Conservation (phyloP, 345 rosid species). For the Gossypium bickii region DNA sequence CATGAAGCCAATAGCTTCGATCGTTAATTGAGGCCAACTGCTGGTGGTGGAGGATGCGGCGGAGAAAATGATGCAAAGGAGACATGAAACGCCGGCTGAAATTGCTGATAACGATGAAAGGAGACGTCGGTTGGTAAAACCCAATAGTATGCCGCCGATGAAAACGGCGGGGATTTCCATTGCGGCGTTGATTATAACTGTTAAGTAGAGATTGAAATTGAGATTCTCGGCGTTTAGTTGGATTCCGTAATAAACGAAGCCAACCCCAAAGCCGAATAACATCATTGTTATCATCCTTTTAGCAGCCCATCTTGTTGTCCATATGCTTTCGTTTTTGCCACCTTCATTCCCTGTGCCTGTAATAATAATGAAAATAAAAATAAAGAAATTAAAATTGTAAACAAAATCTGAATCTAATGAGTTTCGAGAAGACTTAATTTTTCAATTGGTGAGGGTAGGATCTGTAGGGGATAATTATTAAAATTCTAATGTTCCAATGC, state of each 20-base stretch:
- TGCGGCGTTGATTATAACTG: conserved; percentile 54
- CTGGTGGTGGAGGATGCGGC: conserved; percentile 1
- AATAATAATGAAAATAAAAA: no score
- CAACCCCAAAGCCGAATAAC: conserved; percentile 59
- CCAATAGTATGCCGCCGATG: conserved; percentile 41
- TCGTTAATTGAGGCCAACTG: conserved; percentile 49
- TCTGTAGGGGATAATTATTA: no score
- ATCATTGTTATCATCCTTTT: conserved; percentile 45
- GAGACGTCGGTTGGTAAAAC: conserved; percentile 49
- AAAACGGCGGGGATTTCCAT: conserved; percentile 79
- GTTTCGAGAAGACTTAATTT: no score
- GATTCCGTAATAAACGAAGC: conserved; percentile 70
- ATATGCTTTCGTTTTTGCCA: conserved; percentile 32
- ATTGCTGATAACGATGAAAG: conserved; percentile 45
- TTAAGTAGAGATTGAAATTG: conserved; percentile 50
- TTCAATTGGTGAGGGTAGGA: no score
- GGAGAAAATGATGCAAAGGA: conserved; percentile 54
- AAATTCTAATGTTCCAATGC: no score
- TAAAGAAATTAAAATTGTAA: no score
- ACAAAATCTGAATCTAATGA: no score
- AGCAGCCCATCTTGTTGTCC: conserved; percentile 65
- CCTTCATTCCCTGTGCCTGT: background rate
- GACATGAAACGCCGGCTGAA: conserved; percentile 44
- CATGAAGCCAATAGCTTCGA: conserved; percentile 65
- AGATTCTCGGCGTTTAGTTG: conserved; percentile 72